Conservation (phyloP, 1,139 yeast genomes). For the Yamadazyma conglobata region DNA sequence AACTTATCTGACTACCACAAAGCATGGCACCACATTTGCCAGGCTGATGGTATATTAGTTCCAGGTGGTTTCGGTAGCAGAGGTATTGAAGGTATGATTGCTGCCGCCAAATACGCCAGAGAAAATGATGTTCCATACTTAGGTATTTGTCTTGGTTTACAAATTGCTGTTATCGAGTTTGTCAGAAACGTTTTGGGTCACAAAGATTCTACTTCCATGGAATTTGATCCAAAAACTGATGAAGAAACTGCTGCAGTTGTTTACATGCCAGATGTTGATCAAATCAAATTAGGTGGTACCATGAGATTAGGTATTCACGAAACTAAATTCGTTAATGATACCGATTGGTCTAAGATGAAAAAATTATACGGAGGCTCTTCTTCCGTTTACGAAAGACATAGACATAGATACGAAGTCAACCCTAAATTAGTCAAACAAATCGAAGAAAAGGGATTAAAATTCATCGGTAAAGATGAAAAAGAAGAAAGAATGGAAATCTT, state of each 20-base stretch:
- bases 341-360: conserved; percentile 72
- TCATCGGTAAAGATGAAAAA: conserved; percentile 90
- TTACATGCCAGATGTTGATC: conserved; percentile 98
- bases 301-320: conserved; percentile 97
- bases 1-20: conserved; percentile 81
- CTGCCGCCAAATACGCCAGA: conserved; percentile 97
- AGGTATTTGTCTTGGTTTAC: conserved; percentile 97
- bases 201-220: conserved; percentile 74
- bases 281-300: conserved; percentile 95
- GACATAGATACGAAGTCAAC: conserved; percentile 97
- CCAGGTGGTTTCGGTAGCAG: conserved; percentile 98
- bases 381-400: conserved; percentile 86
- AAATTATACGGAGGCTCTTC: conserved; percentile 73
- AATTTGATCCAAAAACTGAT: conserved; percentile 62
- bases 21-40: conserved; percentile 93
- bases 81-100: conserved; percentile 97
- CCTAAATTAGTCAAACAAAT: conserved; percentile 70
- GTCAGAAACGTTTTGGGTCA: conserved; percentile 77
- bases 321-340: conserved; percentile 69
- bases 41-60: conserved; percentile 94
- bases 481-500: conserved; percentile 92
- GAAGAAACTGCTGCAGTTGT: conserved; percentile 79
- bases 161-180: conserved; percentile 93
- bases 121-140: conserved; percentile 89
- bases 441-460: conserved; percentile 75